Percentiles rank a stretch among this genome's conserved stretches.
phyloP scores from a whole-genome alignment of 1,284 basidiomycete species.

The Rhodotorula sp. region DNA sequence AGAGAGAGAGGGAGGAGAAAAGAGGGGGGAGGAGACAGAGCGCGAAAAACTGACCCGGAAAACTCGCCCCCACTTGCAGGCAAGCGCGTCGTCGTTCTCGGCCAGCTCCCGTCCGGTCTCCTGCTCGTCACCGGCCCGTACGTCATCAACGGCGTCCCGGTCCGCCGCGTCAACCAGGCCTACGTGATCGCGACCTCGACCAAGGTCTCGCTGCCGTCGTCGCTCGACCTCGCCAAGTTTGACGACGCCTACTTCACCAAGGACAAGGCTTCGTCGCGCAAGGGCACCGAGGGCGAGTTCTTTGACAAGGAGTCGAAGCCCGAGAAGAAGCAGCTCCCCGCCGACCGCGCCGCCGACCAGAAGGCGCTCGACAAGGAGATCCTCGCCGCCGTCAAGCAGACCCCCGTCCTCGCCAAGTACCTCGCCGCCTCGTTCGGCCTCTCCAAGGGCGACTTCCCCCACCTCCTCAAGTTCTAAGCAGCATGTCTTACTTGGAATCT shows the following conservation, averaged over 20 bases:
- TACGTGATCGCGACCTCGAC: constrained; percentile 99
- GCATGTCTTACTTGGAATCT: not conserved
- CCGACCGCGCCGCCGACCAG: constrained; percentile 87
- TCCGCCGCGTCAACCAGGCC: constrained; percentile 97
- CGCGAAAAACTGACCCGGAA: not conserved
- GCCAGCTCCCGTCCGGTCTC: constrained; percentile 88
- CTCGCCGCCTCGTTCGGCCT: constrained; percentile 90
- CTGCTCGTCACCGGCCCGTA: constrained; percentile 90
- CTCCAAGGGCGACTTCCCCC: constrained; percentile 87
- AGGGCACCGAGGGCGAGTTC: constrained; percentile 90
- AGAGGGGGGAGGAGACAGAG: not conserved
- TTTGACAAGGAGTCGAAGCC: constrained; percentile 66
- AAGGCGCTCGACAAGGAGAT: constrained; percentile 84
- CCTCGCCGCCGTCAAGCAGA: constrained; percentile 85
- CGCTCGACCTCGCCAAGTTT: constrained; percentile 59
- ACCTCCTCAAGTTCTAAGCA: constrained; percentile 68
- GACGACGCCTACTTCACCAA: constrained; percentile 96
- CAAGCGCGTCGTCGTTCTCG: constrained; percentile 97
- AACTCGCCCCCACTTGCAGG: not conserved
- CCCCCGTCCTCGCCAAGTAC: constrained; percentile 87
- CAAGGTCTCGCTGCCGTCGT: constrained; percentile 71
- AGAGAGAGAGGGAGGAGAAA: not conserved
- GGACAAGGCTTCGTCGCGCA: constrained; percentile 63
- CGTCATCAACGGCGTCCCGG: constrained; percentile 98
- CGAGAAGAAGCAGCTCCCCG: constrained; percentile 82